Evolutionary conservation across 2,329 filamentous ascomycete species (phyloP), one percentile per base, ranked within the genome.

Genomic region (Ceratocystis alfenasii): DNA sequence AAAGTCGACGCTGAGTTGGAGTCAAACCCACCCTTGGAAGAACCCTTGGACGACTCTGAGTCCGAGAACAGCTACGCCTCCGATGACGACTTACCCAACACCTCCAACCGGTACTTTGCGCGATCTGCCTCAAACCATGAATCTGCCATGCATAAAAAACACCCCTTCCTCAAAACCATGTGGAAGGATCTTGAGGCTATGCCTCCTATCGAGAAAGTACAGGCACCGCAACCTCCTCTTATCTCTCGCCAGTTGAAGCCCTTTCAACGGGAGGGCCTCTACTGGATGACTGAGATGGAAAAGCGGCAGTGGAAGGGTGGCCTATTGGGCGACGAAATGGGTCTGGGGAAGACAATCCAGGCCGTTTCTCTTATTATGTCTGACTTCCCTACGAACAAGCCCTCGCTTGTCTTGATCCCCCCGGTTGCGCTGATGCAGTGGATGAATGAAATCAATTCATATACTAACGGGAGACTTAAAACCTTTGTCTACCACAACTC

Each of bases 331-430:
- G 94, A 99, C 71, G 94, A 99, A 76, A 99, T 99, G 94, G 94
- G 94, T 5, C 89, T 99, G 77, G 94, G 94, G 62, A 99, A 99
- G 78, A 99, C 94, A 0, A 97, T 99, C 63, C 94, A 99, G 75
- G 93, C 94, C 1, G 94, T 99, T 20, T 96, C 93, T 2, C 82
- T 99, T 57, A 91, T 99, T 75, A 97, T 97, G 94, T 96, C 93
- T 0, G 92, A 97, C 74, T 96, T 89, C 71, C 93, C 92, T 2
- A 88, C 86, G 25, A 88, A 87, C 70, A 78, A 87, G 65, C 93
- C 94, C 1, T 89, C 90, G 0, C 80, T 97, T 3, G 92, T 97
- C 1, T 81, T 96, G 44, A 91, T 96, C 0, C 93, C 93, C 0
- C 93, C 93, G 0, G 93, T 96, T 50, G 93, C 93, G 50, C 77